Evolutionary conservation across 2,329 filamentous ascomycete genomes (phyloP).

Genomic region (Penicillium sp.): DNA sequence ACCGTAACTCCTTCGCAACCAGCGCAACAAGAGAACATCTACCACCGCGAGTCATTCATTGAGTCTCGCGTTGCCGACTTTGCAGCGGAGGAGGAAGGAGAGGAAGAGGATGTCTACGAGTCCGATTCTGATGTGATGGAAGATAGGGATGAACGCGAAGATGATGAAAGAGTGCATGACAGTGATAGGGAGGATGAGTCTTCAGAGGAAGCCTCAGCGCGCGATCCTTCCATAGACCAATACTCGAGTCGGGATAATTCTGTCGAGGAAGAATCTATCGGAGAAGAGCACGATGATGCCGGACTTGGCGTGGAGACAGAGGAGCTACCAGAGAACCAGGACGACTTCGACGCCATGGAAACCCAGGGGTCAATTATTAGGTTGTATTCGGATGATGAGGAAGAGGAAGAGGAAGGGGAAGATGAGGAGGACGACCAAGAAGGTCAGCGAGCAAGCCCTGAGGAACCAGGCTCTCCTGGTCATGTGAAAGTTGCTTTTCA

Average conservation of each 20-base stretch:
- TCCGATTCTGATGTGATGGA: background rate
- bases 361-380: background rate
- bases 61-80: background rate
- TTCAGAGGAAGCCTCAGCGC: slow-evolving; percentile 9
- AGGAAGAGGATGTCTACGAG: slow-evolving; percentile 6
- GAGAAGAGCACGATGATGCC: background rate
- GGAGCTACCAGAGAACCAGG: background rate
- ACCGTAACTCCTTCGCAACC: background rate
- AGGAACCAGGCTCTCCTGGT: background rate
- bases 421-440: background rate
- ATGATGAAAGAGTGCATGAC: slow-evolving; percentile 14
- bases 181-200: slow-evolving; percentile 19
- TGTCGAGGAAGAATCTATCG: background rate
- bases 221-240: slow-evolving; percentile 5
- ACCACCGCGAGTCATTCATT: background rate
- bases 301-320: background rate
- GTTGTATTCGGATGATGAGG: background rate
- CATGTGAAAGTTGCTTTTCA: background rate
- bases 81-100: background rate
- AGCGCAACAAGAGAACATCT: background rate
- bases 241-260: background rate
- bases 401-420: background rate
- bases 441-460: background rate
- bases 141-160: slow-evolving; percentile 1
- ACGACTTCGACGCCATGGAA: background rate